phyloP scores from a whole-genome alignment of 306 rosid genomes.

The Citrullus colocynthis region DNA sequence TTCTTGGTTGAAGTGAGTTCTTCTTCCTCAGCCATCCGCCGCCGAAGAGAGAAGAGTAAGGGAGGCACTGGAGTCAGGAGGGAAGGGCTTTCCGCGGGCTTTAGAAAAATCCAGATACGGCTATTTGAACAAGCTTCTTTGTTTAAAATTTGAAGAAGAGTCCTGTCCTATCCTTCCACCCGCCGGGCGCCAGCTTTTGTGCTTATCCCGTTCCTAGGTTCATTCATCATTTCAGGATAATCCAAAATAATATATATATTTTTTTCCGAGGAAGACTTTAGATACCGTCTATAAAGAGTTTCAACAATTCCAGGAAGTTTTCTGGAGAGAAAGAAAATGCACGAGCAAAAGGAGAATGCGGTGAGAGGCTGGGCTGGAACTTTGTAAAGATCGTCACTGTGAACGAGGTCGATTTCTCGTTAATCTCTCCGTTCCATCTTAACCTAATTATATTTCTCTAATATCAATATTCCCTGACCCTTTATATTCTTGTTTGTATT shows the following conservation, averaged over 20 bases:
- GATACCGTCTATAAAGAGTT: neutral
- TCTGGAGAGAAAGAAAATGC: neutral
- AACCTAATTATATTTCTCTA: slow-evolving; percentile 4
- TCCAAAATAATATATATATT: neutral
- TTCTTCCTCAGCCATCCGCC: neutral
- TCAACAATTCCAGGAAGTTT: neutral
- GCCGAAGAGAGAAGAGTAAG: neutral
- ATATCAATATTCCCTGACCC: neutral
- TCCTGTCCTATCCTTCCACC: neutral
- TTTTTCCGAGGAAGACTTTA: neutral
- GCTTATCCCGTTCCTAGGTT: slow-evolving; percentile 8
- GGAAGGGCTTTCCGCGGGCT: neutral
- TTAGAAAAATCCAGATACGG: neutral
- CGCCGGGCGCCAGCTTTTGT: slow-evolving; percentile 4
- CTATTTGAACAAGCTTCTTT: neutral
- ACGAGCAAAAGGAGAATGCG: neutral
- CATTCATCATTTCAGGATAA: slow-evolving; percentile 1
- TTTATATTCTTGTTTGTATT: neutral
- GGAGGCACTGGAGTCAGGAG: neutral
- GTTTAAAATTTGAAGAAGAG: neutral
- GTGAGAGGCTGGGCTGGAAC: neutral
- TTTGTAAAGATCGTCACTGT: slow-evolving; percentile 5
- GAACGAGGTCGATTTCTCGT: slow-evolving; percentile 7
- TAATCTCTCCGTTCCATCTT: neutral
- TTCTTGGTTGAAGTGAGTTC: neutral